Evolutionary conservation across 805 yeast genomes (phyloP).

Genomic region (Ogataea paraovalis): DNA sequence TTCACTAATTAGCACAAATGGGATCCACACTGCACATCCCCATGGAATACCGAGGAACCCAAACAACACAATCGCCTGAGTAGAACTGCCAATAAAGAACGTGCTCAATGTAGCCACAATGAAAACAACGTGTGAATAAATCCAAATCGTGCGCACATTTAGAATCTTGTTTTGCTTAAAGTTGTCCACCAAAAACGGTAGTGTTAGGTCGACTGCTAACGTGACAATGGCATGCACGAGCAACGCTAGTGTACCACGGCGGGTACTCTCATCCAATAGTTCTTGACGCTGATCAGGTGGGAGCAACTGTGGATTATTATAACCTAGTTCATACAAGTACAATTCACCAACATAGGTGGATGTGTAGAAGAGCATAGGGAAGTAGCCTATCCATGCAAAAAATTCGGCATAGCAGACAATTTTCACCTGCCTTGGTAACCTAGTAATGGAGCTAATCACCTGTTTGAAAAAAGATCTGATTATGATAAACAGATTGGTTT

Average conservation of each 20-base stretch:
- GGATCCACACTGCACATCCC: constrained; percentile 68
- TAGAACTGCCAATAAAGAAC: constrained; percentile 38
- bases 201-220: constrained; percentile 38
- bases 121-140: constrained; percentile 46
- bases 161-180: constrained; percentile 5
- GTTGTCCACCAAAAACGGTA: constrained; percentile 40
- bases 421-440: constrained; percentile 48
- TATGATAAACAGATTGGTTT: constrained; percentile 14
- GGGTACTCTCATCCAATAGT: constrained; percentile 43
- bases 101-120: constrained; percentile 45
- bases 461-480: constrained; percentile 29
- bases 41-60: constrained; percentile 56
- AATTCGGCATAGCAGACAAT: constrained; percentile 54
- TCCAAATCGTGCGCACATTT: constrained; percentile 44
- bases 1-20: constrained; percentile 57
- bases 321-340: constrained; percentile 40
- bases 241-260: constrained; percentile 51
- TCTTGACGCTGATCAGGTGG: constrained; percentile 34
- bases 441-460: constrained; percentile 32
- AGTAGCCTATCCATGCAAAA: constrained; percentile 67
- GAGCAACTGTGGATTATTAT: constrained; percentile 35
- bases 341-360: constrained; percentile 63
- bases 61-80: constrained; percentile 44
- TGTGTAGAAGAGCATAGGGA: constrained; percentile 61
- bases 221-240: constrained; percentile 47